Evolutionary conservation across 2,329 filamentous ascomycete genomes (phyloP), one percentile per base, ranked within the genome.

Genomic region (Fusarium musae): DNA sequence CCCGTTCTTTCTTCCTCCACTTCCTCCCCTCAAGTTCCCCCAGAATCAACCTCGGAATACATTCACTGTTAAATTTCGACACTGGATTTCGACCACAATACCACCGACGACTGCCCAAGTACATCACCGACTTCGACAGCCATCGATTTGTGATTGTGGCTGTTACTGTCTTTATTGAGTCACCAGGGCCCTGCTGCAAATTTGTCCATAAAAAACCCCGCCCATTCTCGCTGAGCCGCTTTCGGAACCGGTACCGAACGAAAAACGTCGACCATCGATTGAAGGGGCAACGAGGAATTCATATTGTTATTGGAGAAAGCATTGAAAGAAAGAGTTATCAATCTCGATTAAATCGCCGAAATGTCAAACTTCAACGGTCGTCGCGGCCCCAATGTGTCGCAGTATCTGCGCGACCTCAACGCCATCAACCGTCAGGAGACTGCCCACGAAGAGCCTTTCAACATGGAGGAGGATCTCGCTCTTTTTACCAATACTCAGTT

Each of bases 321-420:
- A 46, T 49, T 37, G 16, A 37, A 40, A 58, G 44, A 50, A 47
- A 56, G 57, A 47, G 57, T 42, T 39, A 40, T 63, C 58, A 23
- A 32, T n/a, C 26, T 62, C 21, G 40, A 50, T 44, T 37, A 57
- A 53, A 54, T 37, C 12, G 37, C 40, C 71, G 75, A 64, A 66
- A 95, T 95, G 93, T 90, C 93, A 81, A 88, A 86, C 81, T 95
- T 91, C 88, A 91, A 88, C 83, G 92, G 91, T 79, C 92, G 94
- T 71, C 91, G 93, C 80, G 93, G 90, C 77, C 92, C 93, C 79
- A 97, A 97, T 82, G 93, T 97, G 84, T 95, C 94, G 79, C 92
- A 95, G 80, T 97, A 96, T 85, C 88, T 98, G 75, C 92, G 93
- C 78, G 93, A 95, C 76, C 87, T 98, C 78, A 97, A 97, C 85